A percentile compares a stretch with the other conserved stretches of the same genome.
Conservation (phyloP, 2,329 filamentous ascomycete genomes). For the Cladophialophora carrionii region DNA sequence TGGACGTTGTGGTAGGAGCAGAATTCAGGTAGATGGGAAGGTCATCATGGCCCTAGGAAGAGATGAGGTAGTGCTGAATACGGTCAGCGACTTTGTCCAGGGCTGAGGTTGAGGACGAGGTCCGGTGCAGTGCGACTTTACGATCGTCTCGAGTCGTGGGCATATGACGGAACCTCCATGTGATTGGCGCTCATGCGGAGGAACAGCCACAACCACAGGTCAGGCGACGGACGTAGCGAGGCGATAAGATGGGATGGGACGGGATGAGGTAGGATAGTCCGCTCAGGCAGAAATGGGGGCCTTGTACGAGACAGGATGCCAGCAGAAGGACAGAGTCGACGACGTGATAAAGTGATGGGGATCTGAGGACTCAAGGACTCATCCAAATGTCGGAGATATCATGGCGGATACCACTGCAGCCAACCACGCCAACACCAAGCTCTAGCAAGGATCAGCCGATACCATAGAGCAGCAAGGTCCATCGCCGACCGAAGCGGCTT, state of each 20-base stretch:
- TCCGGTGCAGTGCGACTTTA: conserved; percentile 12
- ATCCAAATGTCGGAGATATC: conserved; percentile 15
- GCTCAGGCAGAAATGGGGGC: conserved; percentile 12
- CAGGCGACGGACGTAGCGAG: conserved; percentile 7
- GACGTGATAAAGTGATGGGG: conserved; percentile 19
- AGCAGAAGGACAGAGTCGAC: conserved; percentile 8
- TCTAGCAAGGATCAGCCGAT: conserved; percentile 1
- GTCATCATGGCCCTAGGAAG: conserved; percentile 30
- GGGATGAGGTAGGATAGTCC: conserved; percentile 7
- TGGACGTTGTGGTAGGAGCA: background rate
- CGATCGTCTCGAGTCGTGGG: conserved; percentile 30
- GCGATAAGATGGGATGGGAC: background rate
- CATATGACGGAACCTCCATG: conserved; percentile 38
- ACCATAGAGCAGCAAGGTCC: background rate
- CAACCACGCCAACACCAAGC: background rate
- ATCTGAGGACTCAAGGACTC: conserved; percentile 10
- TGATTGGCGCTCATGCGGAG: conserved; percentile 27
- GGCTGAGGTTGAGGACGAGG: conserved; percentile 22
- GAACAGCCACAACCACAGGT: conserved; percentile 9
- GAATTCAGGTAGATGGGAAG: conserved; percentile 27
- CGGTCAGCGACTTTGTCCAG: conserved; percentile 27
- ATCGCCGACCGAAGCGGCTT: background rate
- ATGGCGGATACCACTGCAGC: conserved; percentile 7
- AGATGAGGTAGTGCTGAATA: conserved; percentile 3
- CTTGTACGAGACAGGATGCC: conserved; percentile 7